These are phyloP conservation scores for Xylaria intraflava DNA, from an alignment of 495 filamentous ascomycete species.

Conservation along the genomic window DNA sequence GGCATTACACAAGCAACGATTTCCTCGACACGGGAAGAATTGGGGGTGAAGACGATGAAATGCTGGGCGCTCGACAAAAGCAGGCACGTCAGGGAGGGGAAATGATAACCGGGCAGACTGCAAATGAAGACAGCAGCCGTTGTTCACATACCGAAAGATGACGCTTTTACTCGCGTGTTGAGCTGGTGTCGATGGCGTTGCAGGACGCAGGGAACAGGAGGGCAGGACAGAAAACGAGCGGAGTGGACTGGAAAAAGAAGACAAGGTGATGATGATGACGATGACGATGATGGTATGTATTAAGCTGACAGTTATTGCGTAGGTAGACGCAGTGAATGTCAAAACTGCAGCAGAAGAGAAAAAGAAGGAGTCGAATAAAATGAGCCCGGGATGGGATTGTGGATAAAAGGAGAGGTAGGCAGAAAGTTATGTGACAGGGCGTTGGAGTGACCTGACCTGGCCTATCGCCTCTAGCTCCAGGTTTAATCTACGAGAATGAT, in stretches of 20 bases:
- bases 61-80: neutral
- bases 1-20: conserved; percentile 1
- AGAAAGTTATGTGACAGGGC: conserved; percentile 3
- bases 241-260: conserved; percentile 4
- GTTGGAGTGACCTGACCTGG: conserved; percentile 3
- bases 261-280: neutral
- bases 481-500: conserved; percentile 3
- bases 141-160: conserved; percentile 11
- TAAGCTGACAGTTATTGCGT: neutral
- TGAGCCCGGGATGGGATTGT: conserved; percentile 13
- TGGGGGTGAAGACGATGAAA: neutral
- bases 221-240: conserved; percentile 1
- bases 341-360: conserved; percentile 8
- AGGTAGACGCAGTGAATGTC: conserved; percentile 4
- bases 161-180: conserved; percentile 12
- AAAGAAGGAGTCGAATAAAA: conserved; percentile 15
- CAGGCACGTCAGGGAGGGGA: neutral
- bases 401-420: conserved; percentile 13
- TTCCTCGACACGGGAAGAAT: neutral
- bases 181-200: conserved; percentile 10
- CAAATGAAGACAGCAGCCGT: neutral
- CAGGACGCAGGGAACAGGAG: conserved; percentile 8
- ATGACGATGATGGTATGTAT: neutral
- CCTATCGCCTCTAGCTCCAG: neutral
- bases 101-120: neutral